Base-by-base conservation (phyloP, 2,329 filamentous ascomycete species). In the Monilinia polystroma region DNA sequence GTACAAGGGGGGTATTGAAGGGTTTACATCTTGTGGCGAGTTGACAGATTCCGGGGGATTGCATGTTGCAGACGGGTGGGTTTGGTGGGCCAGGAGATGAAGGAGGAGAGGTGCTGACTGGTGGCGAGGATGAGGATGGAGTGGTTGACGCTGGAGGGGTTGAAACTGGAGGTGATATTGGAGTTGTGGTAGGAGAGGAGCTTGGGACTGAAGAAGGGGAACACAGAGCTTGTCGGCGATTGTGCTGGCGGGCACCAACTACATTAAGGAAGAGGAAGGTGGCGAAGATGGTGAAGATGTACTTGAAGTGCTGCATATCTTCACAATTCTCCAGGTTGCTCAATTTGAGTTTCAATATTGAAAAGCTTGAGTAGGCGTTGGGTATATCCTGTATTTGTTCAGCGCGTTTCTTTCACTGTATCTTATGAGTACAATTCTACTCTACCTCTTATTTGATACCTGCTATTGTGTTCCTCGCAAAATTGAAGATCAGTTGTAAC, bases 31-130 rank as follows among this genome's bases (percentile, higher is more conserved):
- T 66, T 7, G 64, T 66, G 14, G 23, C 64, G 2, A 66, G 64
- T 55, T 66, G 64, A 14, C 64, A 66, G 20, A 66, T 53, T 29
- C 64, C 64, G 6, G 64, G 23, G 2, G 64, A 53, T n/a, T 62
- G 56, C 20, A 45, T 62, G 29, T 45, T 62, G 53, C 64, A 66
- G 5, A 23, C 8, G 7, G 64, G 64, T 47, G 64, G 47, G 6
- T 54, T 54, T 18, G 64, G 56, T 35, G 64, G 64, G 14, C 64
- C 64, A 18, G 64, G 56, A 41, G 64, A n/a, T 35, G 32, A 38
- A 8, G 63, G 7, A 29, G 55, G 5, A 18, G 55, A 41, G 23
- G 54, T 60, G 12, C 47, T 66, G 47, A 43, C 62, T 47, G 64
- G 10, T 10, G 56, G 26, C 6, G 55, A 18, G 49, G 45, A 23